Base-by-base conservation (phyloP, 129 eudicot species). In the Flaveria ramosissima region DNA sequence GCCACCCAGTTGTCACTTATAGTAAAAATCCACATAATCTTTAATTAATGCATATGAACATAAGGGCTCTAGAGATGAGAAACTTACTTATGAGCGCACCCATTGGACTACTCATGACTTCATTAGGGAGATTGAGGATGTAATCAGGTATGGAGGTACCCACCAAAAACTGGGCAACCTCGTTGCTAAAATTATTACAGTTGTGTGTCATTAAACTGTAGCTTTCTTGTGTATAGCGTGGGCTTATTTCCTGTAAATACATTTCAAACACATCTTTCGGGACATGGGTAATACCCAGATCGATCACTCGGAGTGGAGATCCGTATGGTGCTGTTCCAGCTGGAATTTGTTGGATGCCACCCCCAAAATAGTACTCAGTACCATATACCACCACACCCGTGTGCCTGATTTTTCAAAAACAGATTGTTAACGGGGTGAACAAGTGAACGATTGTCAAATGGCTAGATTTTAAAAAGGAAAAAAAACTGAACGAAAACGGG, bases 301-400 rank as follows among this genome's bases (percentile, higher is more conserved):
- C 96, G 11, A 93, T 80, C 55, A 88, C 97, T 77, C 84, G 79
- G 24, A 93, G 45, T n/a, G 97, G 98, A 3, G 96, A 78, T 13
- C 98, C 97, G 20, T 93, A 87, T 3, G 89, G 97, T 53, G 98
- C 78, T 21, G 76, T 80, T 45, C 97, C 97, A 21, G 78, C 92
- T 1, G 79, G 88, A 41, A 62, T 65, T 52, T 88, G 89, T 73
- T 93, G 97, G 32, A 93, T 88, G 48, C 97, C 98, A 71, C 87
- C 96, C 30, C 98, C 89, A 71, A 90, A 93, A 80, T 80, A 93
- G 86, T 93, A 93, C 74, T 93, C 97, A 13, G 88, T 85, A 19
- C 98, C 97, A 68, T 88, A 93, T 21, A 87, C 96, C 32, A 90
- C 98, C 53, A 93, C 73, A 68, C 98, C 97, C 1, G 98, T 93